phyloP scores from a whole-genome alignment of 192 early-diverging fungal species.

The Kappamyces sp. region DNA sequence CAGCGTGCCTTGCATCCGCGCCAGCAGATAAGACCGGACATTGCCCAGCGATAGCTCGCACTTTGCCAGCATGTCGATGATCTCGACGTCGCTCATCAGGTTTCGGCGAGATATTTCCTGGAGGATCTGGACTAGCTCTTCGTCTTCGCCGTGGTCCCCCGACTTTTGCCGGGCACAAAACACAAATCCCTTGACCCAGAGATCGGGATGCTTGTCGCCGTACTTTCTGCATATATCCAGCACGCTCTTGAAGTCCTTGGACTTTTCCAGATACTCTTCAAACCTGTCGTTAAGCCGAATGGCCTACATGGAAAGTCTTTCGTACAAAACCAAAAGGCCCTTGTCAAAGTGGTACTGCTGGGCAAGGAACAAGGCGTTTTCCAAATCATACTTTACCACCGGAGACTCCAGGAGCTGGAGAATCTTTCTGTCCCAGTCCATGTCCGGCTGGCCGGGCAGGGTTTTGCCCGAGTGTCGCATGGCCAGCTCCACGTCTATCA shows the following conservation, averaged over 20 bases:
- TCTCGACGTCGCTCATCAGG: too few species aligned
- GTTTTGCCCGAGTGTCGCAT: slow-evolving; percentile 11
- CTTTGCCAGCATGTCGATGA: too few species aligned
- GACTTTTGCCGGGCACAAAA: slow-evolving; percentile 38
- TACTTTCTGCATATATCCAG: slow-evolving; percentile 48
- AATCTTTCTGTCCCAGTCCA: slow-evolving; percentile 48
- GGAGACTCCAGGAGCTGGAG: slow-evolving; percentile 65
- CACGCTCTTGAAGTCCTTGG: slow-evolving; percentile 62
- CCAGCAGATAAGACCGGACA: too few species aligned
- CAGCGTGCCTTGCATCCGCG: too few species aligned
- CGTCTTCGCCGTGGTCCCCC: slow-evolving; percentile 6
- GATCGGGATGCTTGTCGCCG: slow-evolving; percentile 28
- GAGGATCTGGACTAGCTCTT: slow-evolving; percentile 11
- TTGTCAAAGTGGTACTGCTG: slow-evolving; percentile 76
- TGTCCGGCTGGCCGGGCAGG: slow-evolving; percentile 4
- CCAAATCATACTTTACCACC: slow-evolving; percentile 73
- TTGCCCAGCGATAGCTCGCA: too few species aligned
- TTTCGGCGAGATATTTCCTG: slow-evolving; percentile 4
- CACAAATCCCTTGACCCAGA: slow-evolving; percentile 42
- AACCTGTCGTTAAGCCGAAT: slow-evolving; percentile 15
- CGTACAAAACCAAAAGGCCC: slow-evolving; percentile 82
- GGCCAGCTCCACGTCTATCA: slow-evolving; percentile 84
- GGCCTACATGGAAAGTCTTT: slow-evolving; percentile 67
- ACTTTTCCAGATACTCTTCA: slow-evolving; percentile 62
- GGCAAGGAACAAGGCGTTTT: slow-evolving; percentile 88